Percentiles rank a stretch among this genome's conserved stretches.
Evolutionary conservation across 1,284 basidiomycete genomes (phyloP).

Genomic region (Puccinia coronata): DNA sequence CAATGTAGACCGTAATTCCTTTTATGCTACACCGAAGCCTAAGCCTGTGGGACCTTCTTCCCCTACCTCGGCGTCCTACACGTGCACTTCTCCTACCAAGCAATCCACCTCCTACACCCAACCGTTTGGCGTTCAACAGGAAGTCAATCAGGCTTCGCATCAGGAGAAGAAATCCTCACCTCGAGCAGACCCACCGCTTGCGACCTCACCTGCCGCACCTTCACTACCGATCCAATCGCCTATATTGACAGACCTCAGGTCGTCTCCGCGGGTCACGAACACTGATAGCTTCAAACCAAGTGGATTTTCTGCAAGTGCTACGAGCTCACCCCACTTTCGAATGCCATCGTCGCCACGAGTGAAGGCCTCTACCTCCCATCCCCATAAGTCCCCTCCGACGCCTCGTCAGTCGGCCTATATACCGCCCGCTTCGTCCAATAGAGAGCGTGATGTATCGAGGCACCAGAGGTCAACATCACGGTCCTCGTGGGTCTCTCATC

Average conservation of each 20-base stretch:
- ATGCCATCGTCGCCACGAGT: neutral
- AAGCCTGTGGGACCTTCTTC: conserved; percentile 1
- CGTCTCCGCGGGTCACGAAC: neutral
- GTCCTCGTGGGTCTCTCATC: neutral
- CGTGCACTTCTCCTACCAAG: neutral
- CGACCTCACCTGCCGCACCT: neutral
- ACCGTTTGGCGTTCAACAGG: neutral
- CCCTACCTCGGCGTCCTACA: neutral
- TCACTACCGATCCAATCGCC: neutral
- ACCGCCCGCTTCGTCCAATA: neutral
- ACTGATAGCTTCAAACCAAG: neutral
- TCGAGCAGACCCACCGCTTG: neutral
- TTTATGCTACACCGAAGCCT: neutral
- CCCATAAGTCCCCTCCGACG: neutral
- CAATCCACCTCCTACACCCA: neutral
- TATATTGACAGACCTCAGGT: neutral
- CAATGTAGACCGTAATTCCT: neutral
- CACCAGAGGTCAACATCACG: neutral
- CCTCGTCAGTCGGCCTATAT: neutral
- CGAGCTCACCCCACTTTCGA: neutral
- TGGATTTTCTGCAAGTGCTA: neutral
- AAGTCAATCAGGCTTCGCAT: too few species aligned
- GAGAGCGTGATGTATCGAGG: neutral
- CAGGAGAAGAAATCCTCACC: neutral
- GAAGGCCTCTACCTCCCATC: neutral